Conservation (phyloP, 2,329 filamentous ascomycete species). For the Aspergillus sp. region DNA sequence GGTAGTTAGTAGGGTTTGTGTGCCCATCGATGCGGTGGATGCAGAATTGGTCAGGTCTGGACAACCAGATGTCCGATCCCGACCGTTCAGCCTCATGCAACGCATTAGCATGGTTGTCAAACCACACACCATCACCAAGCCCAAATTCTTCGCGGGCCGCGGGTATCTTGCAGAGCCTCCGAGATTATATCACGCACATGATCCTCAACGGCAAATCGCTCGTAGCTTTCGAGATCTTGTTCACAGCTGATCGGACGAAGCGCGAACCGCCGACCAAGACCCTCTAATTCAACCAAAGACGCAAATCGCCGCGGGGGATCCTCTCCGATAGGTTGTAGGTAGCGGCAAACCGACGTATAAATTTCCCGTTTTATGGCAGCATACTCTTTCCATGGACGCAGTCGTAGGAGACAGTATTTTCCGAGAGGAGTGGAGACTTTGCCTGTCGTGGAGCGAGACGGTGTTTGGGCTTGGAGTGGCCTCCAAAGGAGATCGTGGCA, state of each 20-base stretch:
- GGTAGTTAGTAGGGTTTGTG: constrained; percentile 10
- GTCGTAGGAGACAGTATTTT: too few relatives aligned
- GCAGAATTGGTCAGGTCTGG: constrained; percentile 21
- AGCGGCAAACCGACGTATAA: too few relatives aligned
- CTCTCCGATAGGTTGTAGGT: too few relatives aligned
- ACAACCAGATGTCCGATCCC: background rate
- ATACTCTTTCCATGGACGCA: too few relatives aligned
- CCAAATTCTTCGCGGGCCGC: background rate
- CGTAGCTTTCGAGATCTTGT: background rate
- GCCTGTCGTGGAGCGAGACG: too few relatives aligned
- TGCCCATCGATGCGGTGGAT: too few relatives aligned
- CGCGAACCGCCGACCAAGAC: background rate
- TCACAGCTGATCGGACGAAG: background rate
- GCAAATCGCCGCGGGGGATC: too few relatives aligned
- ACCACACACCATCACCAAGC: background rate
- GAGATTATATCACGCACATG: background rate
- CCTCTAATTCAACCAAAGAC: background rate
- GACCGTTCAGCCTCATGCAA: too few relatives aligned
- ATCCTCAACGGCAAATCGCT: background rate
- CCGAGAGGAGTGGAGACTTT: too few relatives aligned
- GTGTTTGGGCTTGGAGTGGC: too few relatives aligned
- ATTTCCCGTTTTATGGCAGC: too few relatives aligned
- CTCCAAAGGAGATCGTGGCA: too few relatives aligned
- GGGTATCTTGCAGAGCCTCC: background rate
- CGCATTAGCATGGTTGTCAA: background rate